These are phyloP conservation scores for Mortierella alpina DNA, from an alignment of 192 early-diverging fungal genomes.

Conservation along the genomic window DNA sequence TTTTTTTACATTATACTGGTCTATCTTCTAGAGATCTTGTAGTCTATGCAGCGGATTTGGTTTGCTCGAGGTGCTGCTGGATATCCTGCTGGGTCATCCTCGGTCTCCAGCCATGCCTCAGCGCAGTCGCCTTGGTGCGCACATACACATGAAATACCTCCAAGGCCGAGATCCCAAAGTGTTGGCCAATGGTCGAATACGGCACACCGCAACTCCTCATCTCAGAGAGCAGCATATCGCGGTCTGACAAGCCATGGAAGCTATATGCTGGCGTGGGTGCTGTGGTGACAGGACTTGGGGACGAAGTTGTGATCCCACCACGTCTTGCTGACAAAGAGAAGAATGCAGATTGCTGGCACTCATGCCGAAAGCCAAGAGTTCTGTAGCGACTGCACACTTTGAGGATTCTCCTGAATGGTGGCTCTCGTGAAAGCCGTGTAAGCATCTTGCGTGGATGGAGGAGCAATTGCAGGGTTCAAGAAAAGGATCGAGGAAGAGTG, in stretches of 20 bases:
- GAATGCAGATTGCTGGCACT: background rate
- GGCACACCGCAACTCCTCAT: conserved; percentile 21
- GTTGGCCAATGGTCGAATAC: background rate
- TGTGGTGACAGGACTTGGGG: background rate
- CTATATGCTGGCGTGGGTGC: conserved; percentile 3
- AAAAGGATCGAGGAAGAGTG: too few species aligned
- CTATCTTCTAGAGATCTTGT: too few species aligned
- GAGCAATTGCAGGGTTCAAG: too few species aligned
- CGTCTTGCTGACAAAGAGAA: background rate
- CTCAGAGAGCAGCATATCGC: conserved; percentile 25
- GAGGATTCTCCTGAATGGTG: too few species aligned
- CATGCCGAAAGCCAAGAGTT: too few species aligned
- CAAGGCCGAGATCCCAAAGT: background rate
- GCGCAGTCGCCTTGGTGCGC: conserved; percentile 1
- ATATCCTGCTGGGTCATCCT: conserved; percentile 29
- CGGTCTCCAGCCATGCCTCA: conserved; percentile 16
- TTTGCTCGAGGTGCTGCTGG: background rate
- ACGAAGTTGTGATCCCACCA: background rate
- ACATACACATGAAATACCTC: conserved; percentile 24
- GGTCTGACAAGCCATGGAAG: conserved; percentile 14
- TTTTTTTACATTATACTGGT: too few species aligned
- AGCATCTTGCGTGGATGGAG: too few species aligned
- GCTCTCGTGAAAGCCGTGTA: too few species aligned
- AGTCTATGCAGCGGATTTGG: background rate
- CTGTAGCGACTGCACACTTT: too few species aligned